Base-by-base conservation (phyloP, 805 yeast species). In the Brettanomyces bruxellensis region DNA sequence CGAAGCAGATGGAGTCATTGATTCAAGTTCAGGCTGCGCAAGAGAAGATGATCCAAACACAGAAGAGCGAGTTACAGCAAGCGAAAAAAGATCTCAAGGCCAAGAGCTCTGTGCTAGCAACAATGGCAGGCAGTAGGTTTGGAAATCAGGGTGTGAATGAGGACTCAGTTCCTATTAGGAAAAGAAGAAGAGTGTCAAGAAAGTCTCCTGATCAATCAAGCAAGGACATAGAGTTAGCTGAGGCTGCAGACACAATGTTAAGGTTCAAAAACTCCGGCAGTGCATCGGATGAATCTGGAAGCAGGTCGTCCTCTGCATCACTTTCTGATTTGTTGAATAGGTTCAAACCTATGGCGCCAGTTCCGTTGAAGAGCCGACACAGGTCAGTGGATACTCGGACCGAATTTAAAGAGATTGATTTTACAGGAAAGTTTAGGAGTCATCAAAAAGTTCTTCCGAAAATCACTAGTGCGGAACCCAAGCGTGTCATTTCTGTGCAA, bases 311-410 rank as follows among this genome's bases (percentile, higher is more conserved):
- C 3, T 41, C 38, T 30, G 8, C n/a, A 5, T 30, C 38, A 6
- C 23, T 23, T 5, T 41, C 44, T 13, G 41, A 25, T 18, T 6
- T 25, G 23, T 25, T 43, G 37, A n/a, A 36, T n/a, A 45, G 51
- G 14, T 73, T 81, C 52, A 70, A 71, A 47, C 87, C 90, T 7
- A 69, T 74, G 72, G 74, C 79, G 13, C 86, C 91, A 0, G 91
- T 84, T 1, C 75, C 85, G 1, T 65, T 83, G 49, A 68, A 70
- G 32, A 66, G 71, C 44, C 64, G 62, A 45, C 56, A 65, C 38
- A 51, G 55, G 3, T 23, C 47, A 30, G 9, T 9, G 11, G 11
- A 9, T 4, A 8, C 7, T 35, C 38, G n/a, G 14, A 35, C 14
- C 3, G 38, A 12, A 12, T 35, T 35, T 7, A 24, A 60, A 48